A percentile compares a stretch with the other conserved stretches of the same genome.
Conservation (phyloP, 371 early-diverging fungal species). For the Apophysomyces ossiformis region DNA sequence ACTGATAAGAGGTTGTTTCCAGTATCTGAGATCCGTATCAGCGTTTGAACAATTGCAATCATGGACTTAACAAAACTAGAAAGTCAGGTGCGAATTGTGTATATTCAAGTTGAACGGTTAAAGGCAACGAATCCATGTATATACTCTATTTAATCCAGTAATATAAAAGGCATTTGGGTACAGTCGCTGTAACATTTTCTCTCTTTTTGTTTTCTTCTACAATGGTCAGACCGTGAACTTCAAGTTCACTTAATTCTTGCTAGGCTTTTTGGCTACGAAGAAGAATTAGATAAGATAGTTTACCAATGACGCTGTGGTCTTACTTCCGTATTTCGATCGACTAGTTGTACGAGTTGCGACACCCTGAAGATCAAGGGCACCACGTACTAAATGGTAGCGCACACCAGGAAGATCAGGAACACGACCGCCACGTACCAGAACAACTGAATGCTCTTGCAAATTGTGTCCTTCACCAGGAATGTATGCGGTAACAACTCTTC, state of each 20-base stretch:
- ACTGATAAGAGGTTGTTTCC: no score
- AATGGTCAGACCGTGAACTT: background rate
- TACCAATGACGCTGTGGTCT: conserved; percentile 31
- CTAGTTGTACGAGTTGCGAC: conserved; percentile 85
- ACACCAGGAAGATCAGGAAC: conserved; percentile 98
- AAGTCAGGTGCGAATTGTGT: no score
- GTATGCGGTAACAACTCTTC: conserved; percentile 89
- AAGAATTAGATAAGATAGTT: background rate
- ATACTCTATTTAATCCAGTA: no score
- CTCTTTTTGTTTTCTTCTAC: conserved; percentile 1
- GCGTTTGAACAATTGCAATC: no score
- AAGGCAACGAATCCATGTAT: no score
- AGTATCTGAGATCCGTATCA: no score
- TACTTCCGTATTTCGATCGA: conserved; percentile 94
- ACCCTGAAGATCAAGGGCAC: conserved; percentile 93
- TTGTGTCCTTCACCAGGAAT: conserved; percentile 99
- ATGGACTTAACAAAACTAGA: no score
- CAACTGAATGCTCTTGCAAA: conserved; percentile 96
- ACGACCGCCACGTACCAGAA: conserved; percentile 92
- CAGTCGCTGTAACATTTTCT: background rate
- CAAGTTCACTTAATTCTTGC: conserved; percentile 38
- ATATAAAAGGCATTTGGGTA: background rate
- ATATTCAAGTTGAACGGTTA: no score
- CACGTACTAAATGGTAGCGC: conserved; percentile 91
- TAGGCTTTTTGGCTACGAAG: conserved; percentile 49